Evolutionary conservation across 1,284 basidiomycete species (phyloP), one percentile per base, ranked within the genome.

Genomic region (Mycena citricolor): DNA sequence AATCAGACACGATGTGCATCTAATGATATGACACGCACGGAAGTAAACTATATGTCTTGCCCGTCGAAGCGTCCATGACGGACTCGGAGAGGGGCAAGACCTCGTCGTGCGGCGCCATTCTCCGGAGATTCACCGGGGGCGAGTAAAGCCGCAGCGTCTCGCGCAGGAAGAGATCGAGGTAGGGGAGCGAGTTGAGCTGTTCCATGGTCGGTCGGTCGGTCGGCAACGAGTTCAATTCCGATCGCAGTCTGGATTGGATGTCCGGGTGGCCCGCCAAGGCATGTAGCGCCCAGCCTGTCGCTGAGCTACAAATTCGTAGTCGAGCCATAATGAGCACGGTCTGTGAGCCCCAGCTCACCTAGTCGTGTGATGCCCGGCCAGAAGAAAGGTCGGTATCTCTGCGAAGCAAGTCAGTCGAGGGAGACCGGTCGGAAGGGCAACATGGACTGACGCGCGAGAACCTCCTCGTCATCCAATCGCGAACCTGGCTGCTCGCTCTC

Each of bases 301-400:
- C 69, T 0, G 76, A 77, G 30, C 78, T 73, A 31, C 4, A 17
- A 26, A 2, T 5, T 33, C 12, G n/a, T 25, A 6, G 20, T 12
- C 7, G 16, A 2, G 8, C 17, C 38, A 13, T 11, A n/a, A 26
- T 8, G 20, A 23, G 32, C 26, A 16, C 33, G 30, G 30, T 50
- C 4, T 56, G n/a, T n/a, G n/a, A 23, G 32, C n/a, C 26, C n/a
- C 33, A 30, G 30, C 50, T 4, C 56, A 76, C 74, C 81, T 79
- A 0, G 81, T 84, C 0, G 90, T 91, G 60, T 92, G 88, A 61
- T 90, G 85, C 0, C 89, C 89, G 5, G 81, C 80, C 5, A 78
- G 64, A 2, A 85, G 57, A 62, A 81, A 81, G 0, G 77, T 80
- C 2, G 77, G 73, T 8, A 81, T 65, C 65, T 79, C 77, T 79